Base-by-base conservation (phyloP, 768 basidiomycete genomes). In the Rhizopogon salebrosus region DNA sequence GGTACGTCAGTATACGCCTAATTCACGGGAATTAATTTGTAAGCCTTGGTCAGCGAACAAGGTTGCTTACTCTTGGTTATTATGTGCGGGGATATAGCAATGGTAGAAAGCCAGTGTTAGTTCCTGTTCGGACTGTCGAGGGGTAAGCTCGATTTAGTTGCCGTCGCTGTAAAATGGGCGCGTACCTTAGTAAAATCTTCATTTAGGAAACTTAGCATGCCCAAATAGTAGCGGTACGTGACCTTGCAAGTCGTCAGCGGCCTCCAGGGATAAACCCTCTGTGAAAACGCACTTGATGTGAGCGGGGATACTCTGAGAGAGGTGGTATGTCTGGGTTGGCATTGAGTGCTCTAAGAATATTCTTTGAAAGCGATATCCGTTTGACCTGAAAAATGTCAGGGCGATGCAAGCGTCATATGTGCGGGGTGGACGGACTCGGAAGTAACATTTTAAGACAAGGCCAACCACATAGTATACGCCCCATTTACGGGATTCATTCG, bases 221-320 rank as follows among this genome's bases (percentile, higher is more conserved):
- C 97, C 43, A 97, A 71, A 65, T 98, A 98, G 75, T 95, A 99
- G 55, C 85, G 78, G 71, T 89, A 97, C 22, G 95, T 95, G 48
- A 97, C 92, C 89, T 93, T 72, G 39, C 54, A 54, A 58, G 54
- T 53, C 43, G 39, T 63, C 42, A 64, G 61, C 22, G 35, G 45
- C 29, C 39, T 59, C 51, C 50, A 53, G 55, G 39, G 52, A 57
- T 24, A 49, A 23, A 6, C n/a, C 27, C 63, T 8, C 6, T 36
- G 18, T 54, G 42, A 46, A 40, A 37, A 57, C 70, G 55, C 65
- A 91, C 90, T 72, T 94, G 92, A 69, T 95, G 93, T 16, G 89
- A 83, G 23, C 85, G 80, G 18, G 94, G 94, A 62, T 86, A 98
- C 13, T 75, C 68, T 1, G 74, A 70, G 31, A 98, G 66, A 6